Percentiles rank a stretch among this genome's conserved stretches.
phyloP scores from a whole-genome alignment of 2,329 filamentous ascomycete species.

The Penicillium sp. region DNA sequence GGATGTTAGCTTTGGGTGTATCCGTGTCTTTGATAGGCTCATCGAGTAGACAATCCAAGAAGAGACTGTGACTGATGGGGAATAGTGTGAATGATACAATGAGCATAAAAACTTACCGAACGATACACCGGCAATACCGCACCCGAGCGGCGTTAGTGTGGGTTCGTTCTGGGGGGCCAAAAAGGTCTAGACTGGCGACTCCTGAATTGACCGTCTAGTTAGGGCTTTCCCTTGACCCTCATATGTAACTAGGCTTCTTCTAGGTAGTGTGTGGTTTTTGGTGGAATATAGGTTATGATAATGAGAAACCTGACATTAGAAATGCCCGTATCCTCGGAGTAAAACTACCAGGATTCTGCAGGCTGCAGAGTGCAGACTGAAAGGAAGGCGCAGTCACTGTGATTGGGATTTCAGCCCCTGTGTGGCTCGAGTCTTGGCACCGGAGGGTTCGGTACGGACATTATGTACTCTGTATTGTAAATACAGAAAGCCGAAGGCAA shows the following conservation, averaged over 20 bases:
- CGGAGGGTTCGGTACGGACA: background rate
- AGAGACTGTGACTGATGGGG: background rate
- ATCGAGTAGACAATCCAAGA: background rate
- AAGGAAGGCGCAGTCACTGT: background rate
- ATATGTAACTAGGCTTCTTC: no score
- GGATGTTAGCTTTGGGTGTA: background rate
- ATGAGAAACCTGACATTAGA: background rate
- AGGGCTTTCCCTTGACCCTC: background rate
- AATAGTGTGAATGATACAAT: background rate
- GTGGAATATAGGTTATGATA: background rate
- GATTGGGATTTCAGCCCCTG: conserved; percentile 25
- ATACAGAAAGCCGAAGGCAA: background rate
- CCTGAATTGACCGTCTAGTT: conserved; percentile 5
- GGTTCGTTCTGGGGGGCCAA: conserved; percentile 10
- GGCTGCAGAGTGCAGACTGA: background rate
- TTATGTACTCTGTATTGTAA: background rate
- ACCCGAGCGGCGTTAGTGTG: background rate
- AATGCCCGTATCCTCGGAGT: background rate
- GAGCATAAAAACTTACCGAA: background rate
- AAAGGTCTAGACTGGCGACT: conserved; percentile 16
- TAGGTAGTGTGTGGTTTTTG: background rate
- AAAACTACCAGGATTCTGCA: background rate
- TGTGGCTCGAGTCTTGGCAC: conserved; percentile 22
- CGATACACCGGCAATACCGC: background rate
- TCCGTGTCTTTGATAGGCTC: background rate